Evolutionary conservation across 2,329 filamentous ascomycete genomes (phyloP).

Genomic region (Orbilia ellipsospora): DNA sequence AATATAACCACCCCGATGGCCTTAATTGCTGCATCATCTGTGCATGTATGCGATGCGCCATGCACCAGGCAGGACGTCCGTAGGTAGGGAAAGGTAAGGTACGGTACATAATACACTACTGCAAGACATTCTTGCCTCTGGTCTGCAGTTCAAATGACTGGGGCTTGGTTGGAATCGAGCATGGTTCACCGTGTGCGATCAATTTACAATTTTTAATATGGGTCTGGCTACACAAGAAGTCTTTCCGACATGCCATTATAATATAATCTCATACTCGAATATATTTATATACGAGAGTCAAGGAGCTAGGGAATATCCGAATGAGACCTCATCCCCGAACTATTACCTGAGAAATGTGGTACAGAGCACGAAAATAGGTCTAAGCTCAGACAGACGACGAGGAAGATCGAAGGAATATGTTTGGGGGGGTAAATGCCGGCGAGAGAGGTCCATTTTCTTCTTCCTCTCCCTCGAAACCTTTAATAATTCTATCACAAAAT

Average conservation of each 20-base stretch:
- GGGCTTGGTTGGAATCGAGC: slow-evolving; percentile 12
- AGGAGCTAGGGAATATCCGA: background rate
- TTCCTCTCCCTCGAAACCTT: background rate
- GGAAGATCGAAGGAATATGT: slow-evolving; percentile 4
- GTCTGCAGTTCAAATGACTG: slow-evolving; percentile 24
- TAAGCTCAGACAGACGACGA: slow-evolving; percentile 11
- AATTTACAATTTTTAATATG: slow-evolving; percentile 11
- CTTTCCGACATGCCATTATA: background rate
- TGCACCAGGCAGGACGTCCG: slow-evolving; percentile 32
- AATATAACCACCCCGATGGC: slow-evolving; percentile 30
- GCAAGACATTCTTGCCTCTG: slow-evolving; percentile 50
- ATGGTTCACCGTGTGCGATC: slow-evolving; percentile 20
- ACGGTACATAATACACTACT: slow-evolving; percentile 48
- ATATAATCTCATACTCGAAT: background rate
- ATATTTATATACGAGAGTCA: background rate
- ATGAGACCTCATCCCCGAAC: slow-evolving; percentile 3
- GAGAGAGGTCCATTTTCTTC: background rate
- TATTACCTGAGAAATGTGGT: slow-evolving; percentile 30
- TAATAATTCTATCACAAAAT: slow-evolving; percentile 29
- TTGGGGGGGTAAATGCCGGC: slow-evolving; percentile 23
- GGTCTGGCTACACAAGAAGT: slow-evolving; percentile 24
- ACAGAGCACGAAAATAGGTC: slow-evolving; percentile 52
- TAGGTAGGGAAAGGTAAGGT: slow-evolving; percentile 42
- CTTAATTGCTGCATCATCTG: slow-evolving; percentile 7
- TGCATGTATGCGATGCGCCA: slow-evolving; percentile 44